A percentile compares a stretch with the other conserved stretches of the same genome.
These are phyloP conservation scores for Panaeolus cyanescens DNA, from an alignment of 768 basidiomycete genomes.

Conservation along the genomic window DNA sequence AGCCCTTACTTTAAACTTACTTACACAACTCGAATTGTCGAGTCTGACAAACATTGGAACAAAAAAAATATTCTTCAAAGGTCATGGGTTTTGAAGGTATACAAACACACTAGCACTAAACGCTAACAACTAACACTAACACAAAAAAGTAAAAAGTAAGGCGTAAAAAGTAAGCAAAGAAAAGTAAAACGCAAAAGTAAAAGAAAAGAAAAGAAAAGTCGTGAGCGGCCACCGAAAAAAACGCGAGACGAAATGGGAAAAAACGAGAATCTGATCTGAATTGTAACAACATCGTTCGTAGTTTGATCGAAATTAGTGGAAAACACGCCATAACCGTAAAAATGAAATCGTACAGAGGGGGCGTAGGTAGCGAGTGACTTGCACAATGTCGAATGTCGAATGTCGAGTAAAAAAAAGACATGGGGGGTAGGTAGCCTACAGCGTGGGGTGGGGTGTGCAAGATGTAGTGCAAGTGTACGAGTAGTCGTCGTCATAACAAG, in stretches of 20 bases:
- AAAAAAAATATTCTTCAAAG: too few species aligned
- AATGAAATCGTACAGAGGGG: not conserved
- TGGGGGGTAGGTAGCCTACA: not conserved
- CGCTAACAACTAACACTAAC: not conserved
- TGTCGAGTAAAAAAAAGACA: too few species aligned
- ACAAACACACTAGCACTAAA: too few species aligned
- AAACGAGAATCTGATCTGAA: not conserved
- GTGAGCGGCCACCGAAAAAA: too few species aligned
- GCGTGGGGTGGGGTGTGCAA: not conserved
- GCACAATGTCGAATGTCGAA: not conserved
- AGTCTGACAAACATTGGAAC: too few species aligned
- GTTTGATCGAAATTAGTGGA: not conserved
- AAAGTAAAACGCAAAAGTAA: not conserved
- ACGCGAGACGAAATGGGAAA: not conserved
- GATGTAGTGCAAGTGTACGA: not conserved
- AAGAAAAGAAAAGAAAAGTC: not conserved
- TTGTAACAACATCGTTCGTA: constrained; percentile 3
- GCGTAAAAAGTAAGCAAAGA: not conserved
- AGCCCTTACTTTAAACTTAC: too few species aligned
- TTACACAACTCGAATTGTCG: too few species aligned
- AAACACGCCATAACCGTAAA: not conserved
- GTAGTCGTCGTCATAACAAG: too few species aligned
- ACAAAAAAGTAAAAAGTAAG: not conserved
- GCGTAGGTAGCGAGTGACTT: not conserved
- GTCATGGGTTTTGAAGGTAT: too few species aligned